These are phyloP conservation scores for Ogataea paradorogensis DNA, from an alignment of 805 yeast genomes.

Conservation along the genomic window DNA sequence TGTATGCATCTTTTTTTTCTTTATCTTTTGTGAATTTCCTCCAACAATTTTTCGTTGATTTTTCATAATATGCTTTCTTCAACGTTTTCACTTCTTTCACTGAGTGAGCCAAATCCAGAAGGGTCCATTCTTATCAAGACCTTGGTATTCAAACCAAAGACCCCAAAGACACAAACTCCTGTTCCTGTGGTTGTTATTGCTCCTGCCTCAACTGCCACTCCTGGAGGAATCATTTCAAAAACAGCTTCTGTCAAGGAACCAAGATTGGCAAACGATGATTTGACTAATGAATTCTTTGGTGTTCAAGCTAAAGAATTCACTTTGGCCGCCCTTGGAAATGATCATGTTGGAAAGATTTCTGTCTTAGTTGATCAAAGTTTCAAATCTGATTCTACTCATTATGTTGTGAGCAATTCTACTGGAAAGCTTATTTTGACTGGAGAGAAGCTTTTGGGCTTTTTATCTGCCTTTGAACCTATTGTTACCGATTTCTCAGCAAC, in stretches of 20 bases:
- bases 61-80: constrained; percentile 44
- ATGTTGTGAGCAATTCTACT: constrained; percentile 49
- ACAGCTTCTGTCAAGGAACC: constrained; percentile 77
- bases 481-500: constrained; percentile 54
- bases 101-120: constrained; percentile 51
- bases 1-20: background rate
- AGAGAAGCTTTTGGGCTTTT: constrained; percentile 42
- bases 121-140: constrained; percentile 62
- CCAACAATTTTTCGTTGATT: constrained; percentile 3
- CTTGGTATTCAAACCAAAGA: constrained; percentile 86
- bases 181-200: constrained; percentile 83
- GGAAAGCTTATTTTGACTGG: constrained; percentile 52
- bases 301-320: constrained; percentile 60
- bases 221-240: constrained; percentile 60
- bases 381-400: constrained; percentile 36
- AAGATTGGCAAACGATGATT: constrained; percentile 80
- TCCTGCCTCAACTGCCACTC: constrained; percentile 64
- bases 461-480: constrained; percentile 50
- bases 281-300: constrained; percentile 61
- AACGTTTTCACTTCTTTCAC: constrained; percentile 62
- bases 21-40: background rate
- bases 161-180: constrained; percentile 75
- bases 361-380: constrained; percentile 56
- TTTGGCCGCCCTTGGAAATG: constrained; percentile 46
- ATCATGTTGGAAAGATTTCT: constrained; percentile 52